Evolutionary conservation across 805 yeast genomes (phyloP), one percentile per base, ranked within the genome.

Genomic region (Yamadazyma tumulicola): DNA sequence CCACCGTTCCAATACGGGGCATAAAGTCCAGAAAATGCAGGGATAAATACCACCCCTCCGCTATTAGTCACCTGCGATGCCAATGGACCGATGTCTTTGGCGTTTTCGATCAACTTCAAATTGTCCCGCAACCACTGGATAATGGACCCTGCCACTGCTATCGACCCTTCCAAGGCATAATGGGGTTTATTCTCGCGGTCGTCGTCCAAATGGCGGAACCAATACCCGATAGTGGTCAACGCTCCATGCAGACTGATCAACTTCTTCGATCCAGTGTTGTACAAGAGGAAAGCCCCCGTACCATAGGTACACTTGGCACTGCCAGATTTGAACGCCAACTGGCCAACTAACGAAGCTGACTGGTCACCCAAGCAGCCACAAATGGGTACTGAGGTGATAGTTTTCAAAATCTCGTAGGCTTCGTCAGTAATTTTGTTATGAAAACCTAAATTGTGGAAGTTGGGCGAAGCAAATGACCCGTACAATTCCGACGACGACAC

Each of bases 1-100:
- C 85, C 85, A 10, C 89, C 76, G 54, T 85, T 87, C 97, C 97
- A 89, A 64, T 89, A 87, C 14, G 97, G 97, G 3, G 96, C 95
- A 61, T 85, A 89, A 37, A 89, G 68, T 6, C 97, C 97, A 20
- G 89, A 81, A 57, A 89, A 87, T 2, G 96, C 96, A 19, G 97
- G 95, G 29, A 89, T 95, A 53, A 89, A 89, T 24, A 86, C 88
- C 17, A 89, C 96, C 25, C 96, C 96, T 32, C 93, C 96, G 12
- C 91, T 72, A 55, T 83, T 77, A 17, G 74, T 69, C 24, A 86
- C 96, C 50, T 79, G 81, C 17, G 84, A 77, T 9, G 96, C 96
- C 50, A 89, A 71, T 18, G 94, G 94, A 4, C 96, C 96, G 42
- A 91, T 79, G 59, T 89, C 96, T 47, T 82, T 80, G 5, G 95